phyloP scores from a whole-genome alignment of 345 rosid species.

The Atalantia buxifolia region DNA sequence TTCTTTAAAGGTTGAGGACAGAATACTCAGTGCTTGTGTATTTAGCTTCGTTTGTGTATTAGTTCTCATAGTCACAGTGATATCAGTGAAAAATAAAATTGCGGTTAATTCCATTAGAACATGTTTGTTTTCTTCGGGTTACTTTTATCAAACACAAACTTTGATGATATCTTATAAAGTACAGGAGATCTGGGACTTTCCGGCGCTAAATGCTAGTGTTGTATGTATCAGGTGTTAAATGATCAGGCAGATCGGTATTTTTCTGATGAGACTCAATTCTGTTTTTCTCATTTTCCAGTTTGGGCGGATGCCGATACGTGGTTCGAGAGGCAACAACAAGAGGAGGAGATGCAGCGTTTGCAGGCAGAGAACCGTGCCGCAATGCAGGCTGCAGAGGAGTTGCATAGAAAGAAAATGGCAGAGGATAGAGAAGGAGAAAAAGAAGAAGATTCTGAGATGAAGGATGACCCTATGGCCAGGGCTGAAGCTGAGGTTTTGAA shows the following conservation, averaged over 20 bases:
- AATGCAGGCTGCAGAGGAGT: constrained; percentile 86
- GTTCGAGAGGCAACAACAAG: constrained; percentile 94
- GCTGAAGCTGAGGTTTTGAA: constrained; percentile 67
- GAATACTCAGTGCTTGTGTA: background rate
- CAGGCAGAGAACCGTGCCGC: constrained; percentile 87
- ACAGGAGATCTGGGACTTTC: background rate
- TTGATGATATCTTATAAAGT: background rate
- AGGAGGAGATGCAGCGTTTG: constrained; percentile 72
- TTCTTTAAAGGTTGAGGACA: background rate
- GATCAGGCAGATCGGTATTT: background rate
- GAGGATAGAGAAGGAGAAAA: constrained; percentile 86
- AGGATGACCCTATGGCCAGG: constrained; percentile 78
- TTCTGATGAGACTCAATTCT: background rate
- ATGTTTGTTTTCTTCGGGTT: background rate
- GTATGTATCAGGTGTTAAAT: background rate
- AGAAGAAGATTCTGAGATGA: constrained; percentile 65
- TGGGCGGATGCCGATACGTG: constrained; percentile 99
- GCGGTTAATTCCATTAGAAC: background rate
- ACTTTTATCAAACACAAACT: background rate
- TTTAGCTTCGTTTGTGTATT: background rate
- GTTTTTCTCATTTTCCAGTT: constrained; percentile 39
- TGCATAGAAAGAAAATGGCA: constrained; percentile 82
- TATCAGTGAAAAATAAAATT: background rate
- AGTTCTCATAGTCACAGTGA: background rate
- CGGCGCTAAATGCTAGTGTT: background rate